Conservation (phyloP, 2,329 filamentous ascomycete species). For the Ophiosphaerella narmari region DNA sequence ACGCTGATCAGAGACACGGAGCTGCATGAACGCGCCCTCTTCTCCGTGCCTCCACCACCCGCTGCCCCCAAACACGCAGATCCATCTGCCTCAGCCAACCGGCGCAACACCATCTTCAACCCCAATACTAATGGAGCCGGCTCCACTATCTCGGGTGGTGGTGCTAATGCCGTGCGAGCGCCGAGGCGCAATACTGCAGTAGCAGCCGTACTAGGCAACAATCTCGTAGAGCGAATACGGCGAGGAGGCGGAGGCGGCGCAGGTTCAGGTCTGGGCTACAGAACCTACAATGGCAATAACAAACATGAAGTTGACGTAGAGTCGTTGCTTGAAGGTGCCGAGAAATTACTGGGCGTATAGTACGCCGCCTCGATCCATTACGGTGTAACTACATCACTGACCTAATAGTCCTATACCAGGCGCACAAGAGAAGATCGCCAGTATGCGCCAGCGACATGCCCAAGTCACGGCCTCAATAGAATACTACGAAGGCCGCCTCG, state of each 20-base stretch:
- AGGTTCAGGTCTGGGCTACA: slow-evolving; percentile 52
- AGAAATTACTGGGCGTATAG: slow-evolving; percentile 90
- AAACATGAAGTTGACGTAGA: slow-evolving; percentile 84
- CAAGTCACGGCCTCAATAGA: slow-evolving; percentile 74
- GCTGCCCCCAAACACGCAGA: slow-evolving; percentile 52
- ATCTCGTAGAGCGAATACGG: slow-evolving; percentile 81
- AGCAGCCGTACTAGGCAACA: slow-evolving; percentile 82
- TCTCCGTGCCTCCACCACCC: slow-evolving; percentile 80
- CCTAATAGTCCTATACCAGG: slow-evolving; percentile 70
- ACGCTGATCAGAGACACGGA: slow-evolving; percentile 94
- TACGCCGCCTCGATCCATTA: slow-evolving; percentile 43
- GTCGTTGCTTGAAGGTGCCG: slow-evolving; percentile 79
- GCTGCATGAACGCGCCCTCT: slow-evolving; percentile 89
- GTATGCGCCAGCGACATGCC: slow-evolving; percentile 71
- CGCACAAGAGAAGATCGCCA: slow-evolving; percentile 74
- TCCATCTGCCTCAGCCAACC: slow-evolving; percentile 47
- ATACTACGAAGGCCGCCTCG: slow-evolving; percentile 80
- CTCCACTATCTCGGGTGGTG: slow-evolving; percentile 42
- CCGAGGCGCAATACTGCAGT: slow-evolving; percentile 80
- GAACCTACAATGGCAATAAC: slow-evolving; percentile 49
- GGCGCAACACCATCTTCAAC: slow-evolving; percentile 57
- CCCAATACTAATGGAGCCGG: slow-evolving; percentile 38
- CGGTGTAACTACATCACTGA: slow-evolving; percentile 5
- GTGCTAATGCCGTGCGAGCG: slow-evolving; percentile 53
- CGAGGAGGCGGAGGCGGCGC: slow-evolving; percentile 61